A percentile compares a stretch with the other conserved stretches of the same genome.
Evolutionary conservation across 2,329 filamentous ascomycete species (phyloP).

Genomic region (Cladosporium sp.): DNA sequence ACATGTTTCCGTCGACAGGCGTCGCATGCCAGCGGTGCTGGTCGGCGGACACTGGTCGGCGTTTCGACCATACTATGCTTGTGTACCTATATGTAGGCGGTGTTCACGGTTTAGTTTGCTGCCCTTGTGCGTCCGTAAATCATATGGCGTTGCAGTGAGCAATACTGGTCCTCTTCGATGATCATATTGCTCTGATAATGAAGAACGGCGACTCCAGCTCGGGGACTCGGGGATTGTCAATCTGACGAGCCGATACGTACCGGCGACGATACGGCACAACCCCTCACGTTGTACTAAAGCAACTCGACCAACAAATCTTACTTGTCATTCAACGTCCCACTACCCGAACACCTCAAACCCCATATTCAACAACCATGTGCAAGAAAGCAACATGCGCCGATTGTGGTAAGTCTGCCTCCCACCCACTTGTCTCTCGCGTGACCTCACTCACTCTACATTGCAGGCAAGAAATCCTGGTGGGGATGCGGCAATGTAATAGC

Average conservation of each 20-base stretch:
- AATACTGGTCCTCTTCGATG: not conserved
- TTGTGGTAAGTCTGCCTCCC: slow-evolving; percentile 56
- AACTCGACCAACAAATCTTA: not conserved
- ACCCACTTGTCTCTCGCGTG: not conserved
- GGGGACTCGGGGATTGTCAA: not conserved
- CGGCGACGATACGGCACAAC: not conserved
- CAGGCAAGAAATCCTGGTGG: slow-evolving; percentile 37
- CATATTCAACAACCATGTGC: slow-evolving; percentile 55
- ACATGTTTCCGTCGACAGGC: slow-evolving; percentile 63
- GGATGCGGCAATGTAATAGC: slow-evolving; percentile 31
- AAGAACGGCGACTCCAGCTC: not conserved
- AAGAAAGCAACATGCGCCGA: slow-evolving; percentile 62
- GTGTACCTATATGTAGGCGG: not conserved
- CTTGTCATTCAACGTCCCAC: not conserved
- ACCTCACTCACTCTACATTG: slow-evolving; percentile 19
- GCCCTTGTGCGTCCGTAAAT: not conserved
- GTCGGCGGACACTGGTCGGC: not conserved
- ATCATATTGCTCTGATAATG: too few species aligned
- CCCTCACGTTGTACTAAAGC: not conserved
- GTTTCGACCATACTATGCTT: not conserved
- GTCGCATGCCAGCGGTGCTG: slow-evolving; percentile 33
- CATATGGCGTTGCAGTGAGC: not conserved
- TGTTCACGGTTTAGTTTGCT: not conserved
- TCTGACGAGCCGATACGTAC: not conserved
- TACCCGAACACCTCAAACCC: not conserved